Conservation (phyloP, 1,139 yeast genomes). For the Yamadazyma spencermartinsiae region DNA sequence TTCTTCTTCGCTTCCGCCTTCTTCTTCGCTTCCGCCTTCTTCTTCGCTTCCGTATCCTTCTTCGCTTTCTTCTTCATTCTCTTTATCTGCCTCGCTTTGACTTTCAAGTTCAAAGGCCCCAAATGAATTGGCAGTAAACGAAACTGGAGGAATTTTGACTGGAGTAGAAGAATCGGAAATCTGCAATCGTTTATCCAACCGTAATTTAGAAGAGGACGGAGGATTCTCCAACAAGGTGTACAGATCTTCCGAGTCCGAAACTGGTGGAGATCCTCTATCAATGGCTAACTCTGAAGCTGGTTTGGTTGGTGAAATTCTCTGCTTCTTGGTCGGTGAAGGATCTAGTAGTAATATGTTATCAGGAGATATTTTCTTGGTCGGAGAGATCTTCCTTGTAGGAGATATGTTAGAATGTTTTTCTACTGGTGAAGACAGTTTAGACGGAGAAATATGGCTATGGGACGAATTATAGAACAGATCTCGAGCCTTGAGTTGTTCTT, state of each 20-base stretch:
- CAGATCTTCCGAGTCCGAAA: slow-evolving; percentile 8
- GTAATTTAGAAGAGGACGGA: not conserved
- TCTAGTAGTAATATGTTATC: slow-evolving; percentile 27
- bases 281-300: slow-evolving; percentile 2
- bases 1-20: not conserved
- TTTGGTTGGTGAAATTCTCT: slow-evolving; percentile 15
- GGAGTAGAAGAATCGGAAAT: slow-evolving; percentile 1
- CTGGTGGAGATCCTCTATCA: slow-evolving; percentile 5
- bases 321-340: slow-evolving; percentile 31
- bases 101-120: not conserved
- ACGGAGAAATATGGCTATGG: slow-evolving; percentile 4
- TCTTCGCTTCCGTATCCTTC: not conserved
- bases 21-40: not conserved
- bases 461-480: slow-evolving; percentile 16
- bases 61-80: not conserved
- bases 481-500: slow-evolving; percentile 20
- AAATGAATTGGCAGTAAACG: not conserved
- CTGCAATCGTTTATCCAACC: not conserved
- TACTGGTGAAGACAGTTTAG: too few species aligned
- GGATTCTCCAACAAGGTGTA: slow-evolving; percentile 1
- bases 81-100: not conserved
- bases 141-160: not conserved
- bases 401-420: slow-evolving; percentile 7
- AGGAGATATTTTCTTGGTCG: slow-evolving; percentile 10
- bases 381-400: slow-evolving; percentile 1